Evolutionary conservation across 176 grass and related monocot species (phyloP).

Genomic region (Saccharum spontaneum): DNA sequence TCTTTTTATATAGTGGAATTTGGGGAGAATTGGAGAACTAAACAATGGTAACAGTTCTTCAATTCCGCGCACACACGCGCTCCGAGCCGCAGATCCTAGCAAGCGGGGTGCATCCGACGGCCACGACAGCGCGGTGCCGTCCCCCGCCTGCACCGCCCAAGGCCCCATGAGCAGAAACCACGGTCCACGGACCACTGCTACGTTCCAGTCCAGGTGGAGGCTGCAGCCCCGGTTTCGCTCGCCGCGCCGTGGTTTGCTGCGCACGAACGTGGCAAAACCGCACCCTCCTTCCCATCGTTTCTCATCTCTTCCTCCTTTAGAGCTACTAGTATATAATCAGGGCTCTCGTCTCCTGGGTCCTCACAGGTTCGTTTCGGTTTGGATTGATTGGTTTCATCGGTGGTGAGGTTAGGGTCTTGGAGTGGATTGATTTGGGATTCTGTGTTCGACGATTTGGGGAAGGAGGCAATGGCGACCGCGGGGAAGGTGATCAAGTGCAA

Average conservation of each 20-base stretch:
- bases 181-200: not conserved
- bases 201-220: conserved; percentile 20
- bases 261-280: conserved; percentile 28
- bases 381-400: not conserved
- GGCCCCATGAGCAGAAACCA: conserved; percentile 17
- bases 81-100: not conserved
- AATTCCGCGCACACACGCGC: not conserved
- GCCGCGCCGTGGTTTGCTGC: conserved; percentile 39
- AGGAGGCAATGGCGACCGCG: conserved; percentile 47
- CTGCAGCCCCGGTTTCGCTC: conserved; percentile 5
- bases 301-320: not conserved
- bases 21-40: too few species aligned
- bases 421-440: not conserved
- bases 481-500: conserved; percentile 87
- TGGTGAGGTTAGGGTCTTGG: not conserved
- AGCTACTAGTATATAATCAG: conserved; percentile 16
- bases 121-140: not conserved
- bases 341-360: not conserved
- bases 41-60: too few species aligned
- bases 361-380: not conserved
- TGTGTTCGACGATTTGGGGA: not conserved
- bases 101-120: not conserved
- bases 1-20: too few species aligned
- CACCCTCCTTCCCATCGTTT: not conserved
- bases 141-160: not conserved